Evolutionary conservation across 2,329 filamentous ascomycete genomes (phyloP).

Genomic region (Clarireedia hainanense): DNA sequence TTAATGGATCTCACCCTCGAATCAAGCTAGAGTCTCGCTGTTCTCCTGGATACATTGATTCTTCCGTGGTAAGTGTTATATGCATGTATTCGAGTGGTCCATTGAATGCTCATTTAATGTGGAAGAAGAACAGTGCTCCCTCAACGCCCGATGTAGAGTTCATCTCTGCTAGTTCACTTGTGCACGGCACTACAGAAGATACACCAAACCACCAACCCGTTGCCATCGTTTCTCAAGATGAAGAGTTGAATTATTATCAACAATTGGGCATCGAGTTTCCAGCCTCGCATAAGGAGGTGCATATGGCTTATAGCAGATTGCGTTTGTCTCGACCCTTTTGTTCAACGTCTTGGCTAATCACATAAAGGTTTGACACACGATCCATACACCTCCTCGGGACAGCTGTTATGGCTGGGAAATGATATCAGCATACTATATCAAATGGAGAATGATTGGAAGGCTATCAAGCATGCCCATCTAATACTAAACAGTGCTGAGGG

Average conservation of each 20-base stretch:
- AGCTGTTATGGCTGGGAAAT: neutral
- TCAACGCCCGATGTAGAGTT: no score
- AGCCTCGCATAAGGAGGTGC: neutral
- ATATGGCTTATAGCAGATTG: neutral
- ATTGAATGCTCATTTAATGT: neutral
- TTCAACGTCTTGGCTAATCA: neutral
- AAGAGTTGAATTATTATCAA: neutral
- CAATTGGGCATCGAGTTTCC: neutral
- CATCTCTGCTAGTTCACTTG: no score
- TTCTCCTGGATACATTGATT: neutral
- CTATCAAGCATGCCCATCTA: neutral
- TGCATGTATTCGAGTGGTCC: no score
- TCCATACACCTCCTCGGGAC: neutral
- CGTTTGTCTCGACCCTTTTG: neutral
- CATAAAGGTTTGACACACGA: neutral
- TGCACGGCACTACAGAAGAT: no score
- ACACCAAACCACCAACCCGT: no score
- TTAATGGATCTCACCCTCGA: conserved; percentile 1
- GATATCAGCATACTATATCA: neutral
- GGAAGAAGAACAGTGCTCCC: no score
- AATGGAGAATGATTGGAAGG: neutral
- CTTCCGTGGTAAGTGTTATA: neutral
- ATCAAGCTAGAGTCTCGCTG: neutral
- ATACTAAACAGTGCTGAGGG: neutral
- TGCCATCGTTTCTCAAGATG: no score